A percentile compares a stretch with the other conserved stretches of the same genome.
phyloP scores from a whole-genome alignment of 108 stramenopile genomes.

The Nitzschia sp. region DNA sequence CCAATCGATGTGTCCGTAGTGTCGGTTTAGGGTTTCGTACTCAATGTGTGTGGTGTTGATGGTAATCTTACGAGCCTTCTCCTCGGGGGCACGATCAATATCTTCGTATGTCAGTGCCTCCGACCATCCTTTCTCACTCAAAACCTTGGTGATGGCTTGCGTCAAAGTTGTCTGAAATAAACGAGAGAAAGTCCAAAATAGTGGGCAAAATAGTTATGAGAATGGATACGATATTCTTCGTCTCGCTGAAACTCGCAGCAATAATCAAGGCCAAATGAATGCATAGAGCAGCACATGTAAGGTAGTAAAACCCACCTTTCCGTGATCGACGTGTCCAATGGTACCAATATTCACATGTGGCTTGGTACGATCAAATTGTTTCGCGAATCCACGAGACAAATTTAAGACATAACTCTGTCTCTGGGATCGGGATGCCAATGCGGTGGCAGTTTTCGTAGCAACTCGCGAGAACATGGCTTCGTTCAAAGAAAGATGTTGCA shows the following conservation, averaged over 20 bases:
- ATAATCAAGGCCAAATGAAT: neutral
- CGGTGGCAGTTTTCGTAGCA: slow-evolving; percentile 21
- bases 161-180: slow-evolving; percentile 89
- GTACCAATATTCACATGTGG: slow-evolving; percentile 99
- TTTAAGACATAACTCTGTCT: slow-evolving; percentile 16
- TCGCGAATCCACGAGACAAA: slow-evolving; percentile 34
- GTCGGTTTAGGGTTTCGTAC: slow-evolving; percentile 93
- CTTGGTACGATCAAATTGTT: slow-evolving; percentile 83
- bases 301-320: slow-evolving; percentile 61
- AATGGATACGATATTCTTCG: no score
- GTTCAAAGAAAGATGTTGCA: neutral
- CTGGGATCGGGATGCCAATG: neutral
- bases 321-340: slow-evolving; percentile 99
- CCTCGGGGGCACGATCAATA: slow-evolving; percentile 98
- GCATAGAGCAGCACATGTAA: neutral
- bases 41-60: slow-evolving; percentile 97
- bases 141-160: slow-evolving; percentile 98
- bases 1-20: slow-evolving; percentile 99
- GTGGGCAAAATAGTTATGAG: neutral
- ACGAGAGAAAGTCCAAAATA: neutral
- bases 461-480: slow-evolving; percentile 36
- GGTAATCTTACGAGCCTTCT: slow-evolving; percentile 89
- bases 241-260: no score
- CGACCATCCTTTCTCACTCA: slow-evolving; percentile 88
- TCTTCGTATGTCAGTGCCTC: slow-evolving; percentile 91